Conservation (phyloP, 306 rosid species). For the Pachyrhizus erosus region DNA sequence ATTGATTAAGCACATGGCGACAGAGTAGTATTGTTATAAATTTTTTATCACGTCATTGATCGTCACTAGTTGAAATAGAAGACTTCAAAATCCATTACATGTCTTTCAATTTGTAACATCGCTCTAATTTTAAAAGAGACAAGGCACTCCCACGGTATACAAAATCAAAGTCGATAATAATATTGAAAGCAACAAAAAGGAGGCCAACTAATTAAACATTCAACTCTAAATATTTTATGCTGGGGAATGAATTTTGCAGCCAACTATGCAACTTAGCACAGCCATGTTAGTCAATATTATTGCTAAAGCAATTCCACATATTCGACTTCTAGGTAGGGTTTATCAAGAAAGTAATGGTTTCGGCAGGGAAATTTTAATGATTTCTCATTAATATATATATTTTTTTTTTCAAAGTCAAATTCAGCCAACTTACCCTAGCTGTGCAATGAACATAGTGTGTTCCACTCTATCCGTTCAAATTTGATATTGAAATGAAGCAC, state of each 20-base stretch:
- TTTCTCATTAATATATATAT: neutral
- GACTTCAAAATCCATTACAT: neutral
- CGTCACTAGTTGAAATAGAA: neutral
- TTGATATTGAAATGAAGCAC: neutral
- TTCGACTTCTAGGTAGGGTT: neutral
- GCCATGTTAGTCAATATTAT: neutral
- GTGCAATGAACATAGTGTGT: neutral
- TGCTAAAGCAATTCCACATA: neutral
- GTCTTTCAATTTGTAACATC: neutral
- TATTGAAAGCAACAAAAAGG: neutral
- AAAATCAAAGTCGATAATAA: neutral
- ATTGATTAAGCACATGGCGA: constrained; percentile 31
- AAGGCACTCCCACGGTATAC: neutral
- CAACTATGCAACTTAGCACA: neutral
- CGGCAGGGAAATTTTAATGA: neutral
- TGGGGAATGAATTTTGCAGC: neutral
- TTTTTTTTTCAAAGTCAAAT: constrained; percentile 12
- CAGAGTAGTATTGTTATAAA: neutral
- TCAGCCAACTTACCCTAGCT: constrained; percentile 1
- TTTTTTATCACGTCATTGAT: neutral
- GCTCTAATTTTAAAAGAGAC: neutral
- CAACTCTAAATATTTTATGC: neutral
- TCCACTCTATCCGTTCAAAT: neutral
- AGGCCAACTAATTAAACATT: constrained; percentile 19
- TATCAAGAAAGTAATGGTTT: neutral